Conservation (phyloP, 768 basidiomycete species). For the Serendipita indica region DNA sequence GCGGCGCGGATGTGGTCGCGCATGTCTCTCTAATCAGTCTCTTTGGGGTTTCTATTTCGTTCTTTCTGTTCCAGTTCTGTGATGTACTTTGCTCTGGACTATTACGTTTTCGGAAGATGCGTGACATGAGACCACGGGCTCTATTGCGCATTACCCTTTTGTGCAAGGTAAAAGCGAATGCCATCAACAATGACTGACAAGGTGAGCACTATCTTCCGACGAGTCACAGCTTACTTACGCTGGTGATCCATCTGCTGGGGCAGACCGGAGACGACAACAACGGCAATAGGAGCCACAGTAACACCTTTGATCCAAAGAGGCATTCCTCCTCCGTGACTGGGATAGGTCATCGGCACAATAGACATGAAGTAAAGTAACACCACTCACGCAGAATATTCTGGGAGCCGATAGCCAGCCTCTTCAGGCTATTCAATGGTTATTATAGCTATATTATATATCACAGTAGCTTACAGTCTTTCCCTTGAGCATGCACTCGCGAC, state of each 20-base stretch:
- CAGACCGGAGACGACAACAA: conserved; percentile 25
- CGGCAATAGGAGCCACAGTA: conserved; percentile 21
- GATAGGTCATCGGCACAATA: neutral
- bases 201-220: neutral
- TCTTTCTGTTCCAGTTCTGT: neutral
- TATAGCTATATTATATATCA: neutral
- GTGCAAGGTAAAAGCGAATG: neutral
- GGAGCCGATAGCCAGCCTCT: neutral
- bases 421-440: neutral
- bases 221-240: conserved; percentile 10
- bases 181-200: conserved; percentile 1
- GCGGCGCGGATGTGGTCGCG: neutral
- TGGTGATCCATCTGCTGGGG: conserved; percentile 22
- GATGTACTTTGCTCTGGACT: neutral
- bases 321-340: conserved; percentile 22
- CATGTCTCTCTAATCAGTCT: neutral
- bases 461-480: conserved; percentile 9
- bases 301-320: conserved; percentile 24
- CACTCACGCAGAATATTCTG: conserved; percentile 5
- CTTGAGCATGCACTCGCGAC: conserved; percentile 8
- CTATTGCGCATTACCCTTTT: neutral
- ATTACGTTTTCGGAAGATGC: neutral
- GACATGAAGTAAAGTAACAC: neutral
- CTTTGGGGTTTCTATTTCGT: neutral
- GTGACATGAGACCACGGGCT: neutral